A percentile compares a stretch with the other conserved stretches of the same genome.
These are phyloP conservation scores for Scortechinia acanthostroma DNA, from an alignment of 2,329 filamentous ascomycete genomes.

Conservation along the genomic window DNA sequence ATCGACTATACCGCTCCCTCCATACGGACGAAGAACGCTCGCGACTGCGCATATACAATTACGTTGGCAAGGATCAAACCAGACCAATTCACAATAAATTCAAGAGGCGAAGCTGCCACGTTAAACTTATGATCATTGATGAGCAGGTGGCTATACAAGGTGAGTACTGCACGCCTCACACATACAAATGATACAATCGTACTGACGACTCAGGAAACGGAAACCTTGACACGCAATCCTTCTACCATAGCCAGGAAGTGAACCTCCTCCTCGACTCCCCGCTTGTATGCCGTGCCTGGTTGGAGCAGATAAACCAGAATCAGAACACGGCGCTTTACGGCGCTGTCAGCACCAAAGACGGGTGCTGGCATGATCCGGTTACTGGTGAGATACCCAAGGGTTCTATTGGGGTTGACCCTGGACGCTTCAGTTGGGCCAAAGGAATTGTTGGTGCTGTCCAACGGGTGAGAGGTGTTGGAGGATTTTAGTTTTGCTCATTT, in stretches of 20 bases:
- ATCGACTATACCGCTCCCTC: constrained; percentile 37
- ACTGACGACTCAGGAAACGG: constrained; percentile 42
- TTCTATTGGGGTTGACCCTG: constrained; percentile 41
- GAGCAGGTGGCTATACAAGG: constrained; percentile 39
- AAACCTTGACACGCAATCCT: constrained; percentile 56
- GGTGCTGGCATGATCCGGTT: constrained; percentile 44
- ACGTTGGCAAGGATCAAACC: constrained; percentile 51
- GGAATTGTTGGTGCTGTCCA: constrained; percentile 48
- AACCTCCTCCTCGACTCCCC: constrained; percentile 50
- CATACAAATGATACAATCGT: background rate
- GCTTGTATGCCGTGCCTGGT: constrained; percentile 38
- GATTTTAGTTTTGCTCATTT: constrained; percentile 27
- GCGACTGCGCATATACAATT: constrained; percentile 40
- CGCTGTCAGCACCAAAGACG: constrained; percentile 37
- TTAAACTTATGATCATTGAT: constrained; percentile 55
- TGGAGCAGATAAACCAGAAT: constrained; percentile 40
- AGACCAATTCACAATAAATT: constrained; percentile 47
- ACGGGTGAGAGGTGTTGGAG: constrained; percentile 45
- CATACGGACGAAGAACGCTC: constrained; percentile 27
- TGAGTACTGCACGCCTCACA: background rate
- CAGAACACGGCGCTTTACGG: constrained; percentile 51
- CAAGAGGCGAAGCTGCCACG: constrained; percentile 41
- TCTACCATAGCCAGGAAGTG: constrained; percentile 54
- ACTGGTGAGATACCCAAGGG: constrained; percentile 20
- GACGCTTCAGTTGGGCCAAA: constrained; percentile 48